A percentile compares a stretch with the other conserved stretches of the same genome.
Evolutionary conservation across 2,329 filamentous ascomycete genomes (phyloP).

Genomic region (Neofusicoccum kwambonambiense): DNA sequence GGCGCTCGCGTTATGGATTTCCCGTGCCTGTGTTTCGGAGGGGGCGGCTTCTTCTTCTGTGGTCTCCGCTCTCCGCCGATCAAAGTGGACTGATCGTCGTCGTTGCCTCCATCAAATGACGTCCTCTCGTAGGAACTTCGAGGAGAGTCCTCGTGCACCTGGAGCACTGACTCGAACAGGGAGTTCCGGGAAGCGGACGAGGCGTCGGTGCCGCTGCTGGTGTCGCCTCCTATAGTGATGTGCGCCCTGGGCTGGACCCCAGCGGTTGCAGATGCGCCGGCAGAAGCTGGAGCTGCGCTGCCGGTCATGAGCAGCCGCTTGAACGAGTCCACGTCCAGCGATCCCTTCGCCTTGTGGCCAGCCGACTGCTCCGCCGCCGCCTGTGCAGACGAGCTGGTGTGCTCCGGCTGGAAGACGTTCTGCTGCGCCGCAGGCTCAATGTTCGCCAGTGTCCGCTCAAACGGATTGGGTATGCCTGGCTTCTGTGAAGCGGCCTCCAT

Average conservation of each 20-base stretch:
- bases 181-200: constrained; percentile 61
- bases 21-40: constrained; percentile 73
- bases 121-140: constrained; percentile 60
- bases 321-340: constrained; percentile 76
- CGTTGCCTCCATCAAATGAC: constrained; percentile 45
- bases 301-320: constrained; percentile 74
- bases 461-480: constrained; percentile 31
- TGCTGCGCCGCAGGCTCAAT: constrained; percentile 30
- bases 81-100: constrained; percentile 40
- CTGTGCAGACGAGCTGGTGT: constrained; percentile 20
- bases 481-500: background rate
- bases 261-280: background rate
- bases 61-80: constrained; percentile 31
- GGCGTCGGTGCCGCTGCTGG: constrained; percentile 57
- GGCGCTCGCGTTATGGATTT: constrained; percentile 53
- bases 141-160: constrained; percentile 51
- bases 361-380: background rate
- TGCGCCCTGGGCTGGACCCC: background rate
- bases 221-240: constrained; percentile 34
- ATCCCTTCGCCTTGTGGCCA: constrained; percentile 30
- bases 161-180: constrained; percentile 53
- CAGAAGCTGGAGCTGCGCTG: constrained; percentile 43
- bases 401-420: background rate
- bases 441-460: constrained; percentile 38
- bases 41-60: constrained; percentile 65